phyloP scores from a whole-genome alignment of 768 basidiomycete genomes.

The Pluteus cervinus region DNA sequence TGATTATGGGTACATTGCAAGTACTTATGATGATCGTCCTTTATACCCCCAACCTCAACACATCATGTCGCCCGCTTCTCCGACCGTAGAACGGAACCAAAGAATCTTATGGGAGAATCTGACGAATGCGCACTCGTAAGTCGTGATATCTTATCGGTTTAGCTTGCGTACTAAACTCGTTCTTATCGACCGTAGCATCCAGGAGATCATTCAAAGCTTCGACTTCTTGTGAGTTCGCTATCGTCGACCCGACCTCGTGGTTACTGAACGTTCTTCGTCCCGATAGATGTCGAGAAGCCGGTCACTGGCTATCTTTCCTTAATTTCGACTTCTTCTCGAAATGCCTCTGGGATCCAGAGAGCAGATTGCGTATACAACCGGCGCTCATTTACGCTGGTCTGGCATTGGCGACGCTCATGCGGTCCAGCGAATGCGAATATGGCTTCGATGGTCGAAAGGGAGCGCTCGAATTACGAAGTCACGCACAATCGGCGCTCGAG shows the following conservation, averaged over 20 bases:
- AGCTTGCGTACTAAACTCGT: too few species aligned
- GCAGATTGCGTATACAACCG: slow-evolving; percentile 58
- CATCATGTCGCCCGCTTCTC: too few species aligned
- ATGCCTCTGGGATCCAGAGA: slow-evolving; percentile 44
- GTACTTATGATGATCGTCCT: slow-evolving; percentile 28
- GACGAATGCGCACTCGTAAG: too few species aligned
- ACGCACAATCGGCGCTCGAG: slow-evolving; percentile 50
- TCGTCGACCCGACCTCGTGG: slow-evolving; percentile 1
- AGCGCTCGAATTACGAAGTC: slow-evolving; percentile 52
- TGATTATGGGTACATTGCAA: slow-evolving; percentile 30
- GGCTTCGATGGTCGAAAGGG: slow-evolving; percentile 46
- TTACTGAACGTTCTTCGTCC: too few species aligned
- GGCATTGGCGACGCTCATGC: slow-evolving; percentile 67
- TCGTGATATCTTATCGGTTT: too few species aligned
- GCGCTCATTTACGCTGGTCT: slow-evolving; percentile 63
- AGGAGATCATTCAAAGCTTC: slow-evolving; percentile 19
- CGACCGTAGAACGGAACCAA: too few species aligned
- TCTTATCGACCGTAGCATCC: too few species aligned
- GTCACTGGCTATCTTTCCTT: slow-evolving; percentile 66
- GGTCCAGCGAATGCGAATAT: slow-evolving; percentile 61
- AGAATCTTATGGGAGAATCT: too few species aligned
- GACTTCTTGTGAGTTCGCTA: slow-evolving; percentile 19
- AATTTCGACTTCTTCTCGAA: slow-evolving; percentile 49
- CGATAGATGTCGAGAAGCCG: slow-evolving; percentile 58
- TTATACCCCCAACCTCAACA: slow-evolving; percentile 33